Evolutionary conservation across 2,329 filamentous ascomycete species (phyloP), one percentile per base, ranked within the genome.

Genomic region (Escovopsis sp.): DNA sequence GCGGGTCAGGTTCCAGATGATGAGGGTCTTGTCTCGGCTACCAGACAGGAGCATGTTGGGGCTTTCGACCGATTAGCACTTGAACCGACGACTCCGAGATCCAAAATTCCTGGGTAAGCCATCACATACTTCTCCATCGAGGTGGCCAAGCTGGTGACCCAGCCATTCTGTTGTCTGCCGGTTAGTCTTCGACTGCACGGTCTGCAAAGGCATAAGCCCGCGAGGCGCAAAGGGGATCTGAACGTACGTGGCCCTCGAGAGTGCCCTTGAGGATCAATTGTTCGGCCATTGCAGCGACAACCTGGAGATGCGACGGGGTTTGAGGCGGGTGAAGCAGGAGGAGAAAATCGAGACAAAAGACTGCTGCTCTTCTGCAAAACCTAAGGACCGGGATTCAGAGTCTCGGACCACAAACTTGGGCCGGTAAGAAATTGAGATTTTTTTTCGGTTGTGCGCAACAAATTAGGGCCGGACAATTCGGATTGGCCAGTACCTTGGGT

Each of bases 1-100:
- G 71, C 91, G 89, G 70, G 91, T 96, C 63, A 98, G 79, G 79
- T 95, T 94, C 91, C 91, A 98, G 80, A 98, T 94, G 75, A 98
- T 98, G 67, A 98, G 76, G 57, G 84, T 85, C 84, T 96, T 95
- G 79, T 98, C 91, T 73, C 91, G 87, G 66, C 79, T 86, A 63
- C 76, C 89, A 57, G 91, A 98, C 61, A 98, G 81, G 67, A 98
- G 88, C 89, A 98, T 96, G 79, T 98, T 96, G 64, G 91, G 91
- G 84, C 86, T 78, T 57, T 48, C 46, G 39, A 44, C 51, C 44
- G 48, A 49, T 56, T 44, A 55, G 52, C 43, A 42, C 16, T 15
- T 32, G 27, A 33, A 14, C 39, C 35, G n/a, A 29, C 35, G 38
- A 12, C 13, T 12, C 10, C 16, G 10, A 35, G 32, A 32, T 24